Evolutionary conservation across 148 eudicot species (phyloP).

Genomic region (Chenopodium quinoa): DNA sequence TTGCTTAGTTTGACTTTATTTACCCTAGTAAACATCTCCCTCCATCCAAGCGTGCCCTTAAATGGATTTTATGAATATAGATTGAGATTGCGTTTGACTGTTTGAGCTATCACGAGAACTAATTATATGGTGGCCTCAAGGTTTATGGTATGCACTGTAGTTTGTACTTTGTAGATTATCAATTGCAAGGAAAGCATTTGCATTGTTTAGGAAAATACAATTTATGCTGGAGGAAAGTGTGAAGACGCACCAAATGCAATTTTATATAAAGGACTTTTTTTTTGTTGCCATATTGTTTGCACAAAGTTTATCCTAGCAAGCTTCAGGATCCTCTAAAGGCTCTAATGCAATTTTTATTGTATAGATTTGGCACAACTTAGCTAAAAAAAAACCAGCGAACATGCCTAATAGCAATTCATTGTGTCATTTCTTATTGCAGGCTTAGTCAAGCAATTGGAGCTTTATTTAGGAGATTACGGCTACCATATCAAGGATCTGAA

Average conservation of each 20-base stretch:
- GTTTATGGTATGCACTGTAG: not conserved
- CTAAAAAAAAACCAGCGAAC: too few relatives aligned
- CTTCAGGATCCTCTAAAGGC: not conserved
- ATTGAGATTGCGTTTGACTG: not conserved
- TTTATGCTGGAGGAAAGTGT: not conserved
- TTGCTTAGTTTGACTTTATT: too few relatives aligned
- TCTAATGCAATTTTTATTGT: too few relatives aligned
- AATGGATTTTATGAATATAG: not conserved
- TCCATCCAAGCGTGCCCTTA: not conserved
- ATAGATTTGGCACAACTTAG: not conserved
- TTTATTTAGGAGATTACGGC: conserved; percentile 69
- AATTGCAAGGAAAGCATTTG: not conserved
- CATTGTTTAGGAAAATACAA: not conserved
- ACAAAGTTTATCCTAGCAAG: not conserved
- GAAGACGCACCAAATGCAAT: not conserved
- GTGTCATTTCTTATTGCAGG: conserved; percentile 45
- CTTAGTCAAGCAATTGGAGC: conserved; percentile 78
- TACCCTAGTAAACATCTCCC: too few relatives aligned
- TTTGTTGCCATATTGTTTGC: not conserved
- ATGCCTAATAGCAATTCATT: not conserved
- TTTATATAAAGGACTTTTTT: not conserved
- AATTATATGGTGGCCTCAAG: not conserved
- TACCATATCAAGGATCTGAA: conserved; percentile 72
- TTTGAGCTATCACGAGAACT: not conserved
- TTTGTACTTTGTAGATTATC: not conserved